Conservation (phyloP, 805 yeast species). For the Kuraishia floccosa region DNA sequence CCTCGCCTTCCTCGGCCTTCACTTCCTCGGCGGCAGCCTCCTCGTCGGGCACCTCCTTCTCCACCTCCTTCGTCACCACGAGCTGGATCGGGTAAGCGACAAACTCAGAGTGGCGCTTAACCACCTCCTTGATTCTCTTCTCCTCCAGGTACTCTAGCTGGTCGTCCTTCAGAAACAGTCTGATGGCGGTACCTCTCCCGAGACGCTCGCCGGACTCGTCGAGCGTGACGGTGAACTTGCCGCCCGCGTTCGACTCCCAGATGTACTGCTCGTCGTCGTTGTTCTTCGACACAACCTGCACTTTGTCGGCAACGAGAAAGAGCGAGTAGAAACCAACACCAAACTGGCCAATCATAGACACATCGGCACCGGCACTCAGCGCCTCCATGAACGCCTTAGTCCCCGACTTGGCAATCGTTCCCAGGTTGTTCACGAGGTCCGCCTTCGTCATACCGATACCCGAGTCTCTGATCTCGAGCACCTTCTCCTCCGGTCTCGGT, state of each 20-base stretch:
- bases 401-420: constrained; percentile 99
- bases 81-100: constrained; percentile 98
- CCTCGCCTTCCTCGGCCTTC: constrained; percentile 36
- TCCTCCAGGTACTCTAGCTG: constrained; percentile 98
- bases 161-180: constrained; percentile 97
- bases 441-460: constrained; percentile 99
- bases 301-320: constrained; percentile 97
- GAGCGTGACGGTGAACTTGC: constrained; percentile 92
- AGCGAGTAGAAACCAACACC: constrained; percentile 99
- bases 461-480: constrained; percentile 94
- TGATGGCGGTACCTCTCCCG: constrained; percentile 90
- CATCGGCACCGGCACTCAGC: constrained; percentile 98
- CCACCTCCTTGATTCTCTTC: constrained; percentile 98
- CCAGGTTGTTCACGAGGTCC: constrained; percentile 96
- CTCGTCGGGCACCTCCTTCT: constrained; percentile 88
- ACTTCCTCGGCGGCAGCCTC: constrained; percentile 56
- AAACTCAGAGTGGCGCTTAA: constrained; percentile 98
- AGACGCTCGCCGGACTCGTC: constrained; percentile 81
- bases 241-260: constrained; percentile 99
- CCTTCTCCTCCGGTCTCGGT: constrained; percentile 89
- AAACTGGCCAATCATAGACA: constrained; percentile 99
- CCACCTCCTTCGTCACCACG: constrained; percentile 97
- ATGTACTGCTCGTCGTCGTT: constrained; percentile 99
- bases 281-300: constrained; percentile 96
- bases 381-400: constrained; percentile 99